Evolutionary conservation across 139 green algal species (phyloP), one percentile per base, ranked within the genome.

Genomic region (Deuterostichococcus epilithicus): DNA sequence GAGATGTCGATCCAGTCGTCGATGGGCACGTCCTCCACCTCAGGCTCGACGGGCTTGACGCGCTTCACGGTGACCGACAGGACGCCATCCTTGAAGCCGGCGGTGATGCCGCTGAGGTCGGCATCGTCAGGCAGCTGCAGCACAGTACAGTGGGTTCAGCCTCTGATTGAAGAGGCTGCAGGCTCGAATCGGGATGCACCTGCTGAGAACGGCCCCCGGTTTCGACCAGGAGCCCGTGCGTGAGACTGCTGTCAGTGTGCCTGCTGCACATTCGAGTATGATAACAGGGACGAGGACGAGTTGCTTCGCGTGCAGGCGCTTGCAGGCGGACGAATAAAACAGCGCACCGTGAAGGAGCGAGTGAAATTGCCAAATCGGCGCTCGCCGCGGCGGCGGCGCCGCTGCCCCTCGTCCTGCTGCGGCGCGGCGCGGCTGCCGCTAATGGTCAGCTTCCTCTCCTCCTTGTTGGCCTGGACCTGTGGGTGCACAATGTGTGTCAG

Each of bases 311-410:
- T n/a, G n/a, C n/a, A n/a, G n/a, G n/a, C n/a, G n/a, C n/a, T n/a
- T n/a, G n/a, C n/a, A n/a, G n/a, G n/a, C n/a, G n/a, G n/a, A n/a
- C n/a, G n/a, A n/a, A n/a, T 13, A 13, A 8, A 52, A 13, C 18
- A 28, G 10, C 52, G 5, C 20, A 63, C 52, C 52, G 72, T 72
- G 68, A 73, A 76, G 3, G 63, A 66, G 47, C 76, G 72, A 13
- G 47, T 42, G 47, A 81, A 81, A 25, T 59, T 76, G n/a, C 76
- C 76, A 70, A 81, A 81, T 28, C 76, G 69, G 36, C 76, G 52
- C 34, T 81, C 76, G 35, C 37, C 58, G 52, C 67, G 71, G 30
- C 68, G 76, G 3, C 63, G 76, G 5, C 39, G 13, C 76, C 70
- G 42, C 25, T 35, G 32, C 23, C 30, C 30, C 32, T 39, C 74